Conservation (phyloP, 2,329 filamentous ascomycete genomes). For the Cladophialophora bantiana region DNA sequence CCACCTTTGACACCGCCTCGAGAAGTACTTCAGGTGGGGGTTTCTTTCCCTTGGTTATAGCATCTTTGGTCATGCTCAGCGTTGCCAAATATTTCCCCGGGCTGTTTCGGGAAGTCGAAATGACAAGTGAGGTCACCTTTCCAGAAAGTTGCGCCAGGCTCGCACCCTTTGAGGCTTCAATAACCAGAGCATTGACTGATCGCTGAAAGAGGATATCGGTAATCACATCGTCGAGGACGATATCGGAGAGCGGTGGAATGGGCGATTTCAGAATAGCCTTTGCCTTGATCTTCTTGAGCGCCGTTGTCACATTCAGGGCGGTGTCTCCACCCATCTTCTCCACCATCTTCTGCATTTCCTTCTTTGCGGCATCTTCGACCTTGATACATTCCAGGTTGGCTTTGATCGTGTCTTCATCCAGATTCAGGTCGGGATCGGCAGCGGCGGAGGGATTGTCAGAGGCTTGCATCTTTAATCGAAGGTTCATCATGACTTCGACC, state of each 20-base stretch:
- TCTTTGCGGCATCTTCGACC: slow-evolving; percentile 35
- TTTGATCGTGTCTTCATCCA: slow-evolving; percentile 35
- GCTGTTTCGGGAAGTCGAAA: slow-evolving; percentile 29
- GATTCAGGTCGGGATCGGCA: slow-evolving; percentile 20
- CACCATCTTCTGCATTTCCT: slow-evolving; percentile 32
- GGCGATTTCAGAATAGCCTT: slow-evolving; percentile 34
- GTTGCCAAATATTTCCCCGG: slow-evolving; percentile 32
- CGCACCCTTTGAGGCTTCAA: slow-evolving; percentile 18
- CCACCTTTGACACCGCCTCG: slow-evolving; percentile 31
- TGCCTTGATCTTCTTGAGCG: slow-evolving; percentile 34
- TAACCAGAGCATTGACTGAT: slow-evolving; percentile 21
- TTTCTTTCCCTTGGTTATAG: slow-evolving; percentile 14
- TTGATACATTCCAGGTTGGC: slow-evolving; percentile 36
- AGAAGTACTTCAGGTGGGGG: slow-evolving; percentile 17
- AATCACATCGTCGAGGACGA: slow-evolving; percentile 33
- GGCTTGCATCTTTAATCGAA: slow-evolving; percentile 28
- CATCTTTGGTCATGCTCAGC: slow-evolving; percentile 24
- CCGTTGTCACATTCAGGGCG: slow-evolving; percentile 20
- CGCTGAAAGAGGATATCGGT: slow-evolving; percentile 27
- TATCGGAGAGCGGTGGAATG: slow-evolving; percentile 35
- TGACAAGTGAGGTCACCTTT: slow-evolving; percentile 33
- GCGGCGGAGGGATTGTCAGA: slow-evolving; percentile 18
- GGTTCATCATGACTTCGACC: slow-evolving; percentile 36
- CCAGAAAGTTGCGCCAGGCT: slow-evolving; percentile 26
- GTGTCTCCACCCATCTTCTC: slow-evolving; percentile 30